These are phyloP conservation scores for Penicillium longicatenatum DNA, from an alignment of 495 filamentous ascomycete genomes.

Conservation along the genomic window DNA sequence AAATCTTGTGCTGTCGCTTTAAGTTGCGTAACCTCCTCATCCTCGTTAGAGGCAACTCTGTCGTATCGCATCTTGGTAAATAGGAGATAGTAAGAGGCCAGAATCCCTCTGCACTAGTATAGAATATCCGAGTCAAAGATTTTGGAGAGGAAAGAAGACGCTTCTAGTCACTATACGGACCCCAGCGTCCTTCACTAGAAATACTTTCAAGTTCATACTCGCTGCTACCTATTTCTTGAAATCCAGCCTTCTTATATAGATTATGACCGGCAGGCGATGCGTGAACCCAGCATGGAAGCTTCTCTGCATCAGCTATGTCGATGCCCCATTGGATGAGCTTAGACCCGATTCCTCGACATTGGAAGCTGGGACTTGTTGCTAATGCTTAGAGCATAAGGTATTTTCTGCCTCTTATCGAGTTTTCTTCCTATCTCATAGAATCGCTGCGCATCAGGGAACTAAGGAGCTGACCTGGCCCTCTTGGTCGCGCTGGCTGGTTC, in stretches of 20 bases:
- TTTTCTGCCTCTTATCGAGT: not conserved
- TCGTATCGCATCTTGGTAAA: slow-evolving; percentile 1
- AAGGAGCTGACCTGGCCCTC: not conserved
- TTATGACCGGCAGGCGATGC: slow-evolving; percentile 1
- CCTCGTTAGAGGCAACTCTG: slow-evolving; percentile 3
- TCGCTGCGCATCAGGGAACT: not conserved
- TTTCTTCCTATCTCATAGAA: slow-evolving; percentile 1
- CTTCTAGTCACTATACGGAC: not conserved
- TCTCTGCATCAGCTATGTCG: slow-evolving; percentile 2
- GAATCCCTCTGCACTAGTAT: slow-evolving; percentile 1
- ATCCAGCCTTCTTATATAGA: slow-evolving; percentile 1
- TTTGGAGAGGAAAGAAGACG: not conserved
- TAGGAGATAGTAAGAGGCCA: not conserved
- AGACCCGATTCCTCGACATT: not conserved
- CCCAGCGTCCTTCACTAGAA: not conserved
- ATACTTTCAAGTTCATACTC: not conserved
- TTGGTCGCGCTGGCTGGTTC: not conserved
- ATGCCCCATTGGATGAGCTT: slow-evolving; percentile 1
- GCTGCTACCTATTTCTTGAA: not conserved
- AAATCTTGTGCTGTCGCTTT: not conserved
- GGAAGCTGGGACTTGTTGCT: slow-evolving; percentile 1
- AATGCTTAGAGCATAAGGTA: slow-evolving; percentile 1
- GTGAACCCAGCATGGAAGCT: slow-evolving; percentile 1
- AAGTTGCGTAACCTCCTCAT: not conserved
- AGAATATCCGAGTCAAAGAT: not conserved